Base-by-base conservation (phyloP, 75 land plant species). In the Selaginella tamariscina region DNA sequence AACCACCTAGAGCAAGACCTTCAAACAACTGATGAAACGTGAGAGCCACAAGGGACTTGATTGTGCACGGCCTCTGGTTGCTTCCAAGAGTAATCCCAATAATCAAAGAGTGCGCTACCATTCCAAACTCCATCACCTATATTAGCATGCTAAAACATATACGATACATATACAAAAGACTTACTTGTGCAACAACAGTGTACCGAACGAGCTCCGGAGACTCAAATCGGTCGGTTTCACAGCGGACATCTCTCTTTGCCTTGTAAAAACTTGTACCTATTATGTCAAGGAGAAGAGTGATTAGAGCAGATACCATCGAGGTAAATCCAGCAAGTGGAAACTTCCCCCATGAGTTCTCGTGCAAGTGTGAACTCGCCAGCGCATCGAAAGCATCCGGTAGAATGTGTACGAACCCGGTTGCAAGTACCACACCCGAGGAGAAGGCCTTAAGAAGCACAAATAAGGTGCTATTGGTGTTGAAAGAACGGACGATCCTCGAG, bases 131-230 rank as follows among this genome's bases (percentile, higher is more conserved):
- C 18, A 80, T 33, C 18, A 80, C 82, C 79, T 79, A 74, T 57
- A 64, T 29, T 56, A 26, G 1, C 11, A 9, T n/a, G n/a, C n/a
- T n/a, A n/a, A n/a, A 27, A n/a, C n/a, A n/a, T n/a, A n/a, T n/a
- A n/a, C n/a, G n/a, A n/a, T n/a, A n/a, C n/a, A n/a, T n/a, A n/a
- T n/a, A n/a, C n/a, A n/a, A 31, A 15, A 13, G 28, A 20, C 44
- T 72, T 60, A 92, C 97, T 85, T 92, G 94, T 0, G 97, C 86
- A 68, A 92, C 85, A 26, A 92, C 85, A 30, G 84, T 73, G 68
- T 88, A 94, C 44, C 94, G 70, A 1, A 71, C 70, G 23, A n/a
- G n/a, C n/a, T n/a, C n/a, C n/a, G n/a, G n/a, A n/a, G n/a, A n/a
- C n/a, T n/a, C n/a, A n/a, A n/a, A n/a, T n/a, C n/a, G n/a, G n/a